phyloP scores from a whole-genome alignment of 1,284 basidiomycete species.

The Cryptococcus sp. region DNA sequence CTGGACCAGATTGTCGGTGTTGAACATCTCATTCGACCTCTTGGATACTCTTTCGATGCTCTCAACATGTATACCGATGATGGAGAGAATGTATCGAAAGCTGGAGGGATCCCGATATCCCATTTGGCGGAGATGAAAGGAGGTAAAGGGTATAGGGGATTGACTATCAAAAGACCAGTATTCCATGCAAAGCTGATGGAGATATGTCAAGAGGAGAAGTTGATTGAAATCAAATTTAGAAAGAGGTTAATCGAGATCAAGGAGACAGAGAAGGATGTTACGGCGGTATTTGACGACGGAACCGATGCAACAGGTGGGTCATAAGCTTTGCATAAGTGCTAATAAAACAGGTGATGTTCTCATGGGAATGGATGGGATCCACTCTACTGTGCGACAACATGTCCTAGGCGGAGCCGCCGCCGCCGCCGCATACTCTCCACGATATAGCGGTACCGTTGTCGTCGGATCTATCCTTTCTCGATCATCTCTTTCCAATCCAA shows the following conservation, averaged over 20 bases:
- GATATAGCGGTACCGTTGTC: conserved; percentile 10
- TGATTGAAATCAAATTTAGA: conserved; percentile 15
- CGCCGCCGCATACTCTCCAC: conserved; percentile 8
- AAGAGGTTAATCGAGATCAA: conserved; percentile 8
- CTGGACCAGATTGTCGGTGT: conserved; percentile 17
- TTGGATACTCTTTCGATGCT: conserved; percentile 13
- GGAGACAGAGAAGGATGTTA: conserved; percentile 17
- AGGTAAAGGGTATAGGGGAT: conserved; percentile 7
- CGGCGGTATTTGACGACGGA: conserved; percentile 15
- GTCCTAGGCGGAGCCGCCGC: conserved; percentile 15
- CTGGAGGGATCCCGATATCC: conserved; percentile 8
- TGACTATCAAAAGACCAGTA: conserved; percentile 16
- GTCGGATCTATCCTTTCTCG: conserved; percentile 17
- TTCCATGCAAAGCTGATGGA: conserved; percentile 19
- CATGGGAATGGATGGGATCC: conserved; percentile 21
- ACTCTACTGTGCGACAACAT: conserved; percentile 18
- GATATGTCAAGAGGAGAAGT: conserved; percentile 3
- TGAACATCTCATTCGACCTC: conserved; percentile 10
- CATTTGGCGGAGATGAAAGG: too few relatives aligned
- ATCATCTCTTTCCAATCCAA: background rate
- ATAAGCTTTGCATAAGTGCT: background rate
- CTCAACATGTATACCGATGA: conserved; percentile 10
- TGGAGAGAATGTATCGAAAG: conserved; percentile 14
- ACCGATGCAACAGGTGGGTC: background rate
- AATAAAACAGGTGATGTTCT: conserved; percentile 17